Evolutionary conservation across 2,329 filamentous ascomycete genomes (phyloP), one percentile per base, ranked within the genome.

Genomic region (Aspergillus candidus): DNA sequence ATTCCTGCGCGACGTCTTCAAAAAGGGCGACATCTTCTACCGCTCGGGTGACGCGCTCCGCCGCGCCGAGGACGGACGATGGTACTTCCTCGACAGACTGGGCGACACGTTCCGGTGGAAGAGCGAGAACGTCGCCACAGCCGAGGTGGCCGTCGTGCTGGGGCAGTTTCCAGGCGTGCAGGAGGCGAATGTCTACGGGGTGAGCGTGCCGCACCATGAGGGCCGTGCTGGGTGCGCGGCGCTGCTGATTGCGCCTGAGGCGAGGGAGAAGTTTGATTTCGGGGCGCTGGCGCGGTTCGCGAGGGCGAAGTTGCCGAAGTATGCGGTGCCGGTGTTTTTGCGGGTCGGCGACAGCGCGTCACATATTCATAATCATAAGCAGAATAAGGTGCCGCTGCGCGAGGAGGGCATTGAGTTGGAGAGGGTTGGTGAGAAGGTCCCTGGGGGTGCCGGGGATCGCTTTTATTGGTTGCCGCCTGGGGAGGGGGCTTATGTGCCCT

Each of bases 51-150:
- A 88, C 60, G 77, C 84, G 0, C 60, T 88, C 32, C 68, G 79
- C 3, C 71, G 77, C 14, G 78, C 83, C 49, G 51, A 51, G 2
- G 81, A 88, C 41, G 83, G 83, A 0, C 70, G 80, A 8, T 83
- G 80, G 77, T 86, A 75, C 65, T 88, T 88, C 62, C 63, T 83
- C 32, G 84, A 88, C 52, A 70, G 81, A 4, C 72, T 87, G 1
- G 84, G 84, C 2, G 84, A 88, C 61, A 88, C 84, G 0, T 88
- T 83, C 65, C 75, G 84, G 29, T 87, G 84, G 84, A 87, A 86
- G 62, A 78, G 78, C 41, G 80, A 84, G 63, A 84, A 84, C 52
- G 79, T 84, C 33, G 57, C 77, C 10, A 84, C 80, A 33, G 70
- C 80, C 10, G 83, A 87, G 63, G 83, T 87, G 1, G 73, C 80